phyloP scores from a whole-genome alignment of 768 basidiomycete species.

The Royoungia palumana region DNA sequence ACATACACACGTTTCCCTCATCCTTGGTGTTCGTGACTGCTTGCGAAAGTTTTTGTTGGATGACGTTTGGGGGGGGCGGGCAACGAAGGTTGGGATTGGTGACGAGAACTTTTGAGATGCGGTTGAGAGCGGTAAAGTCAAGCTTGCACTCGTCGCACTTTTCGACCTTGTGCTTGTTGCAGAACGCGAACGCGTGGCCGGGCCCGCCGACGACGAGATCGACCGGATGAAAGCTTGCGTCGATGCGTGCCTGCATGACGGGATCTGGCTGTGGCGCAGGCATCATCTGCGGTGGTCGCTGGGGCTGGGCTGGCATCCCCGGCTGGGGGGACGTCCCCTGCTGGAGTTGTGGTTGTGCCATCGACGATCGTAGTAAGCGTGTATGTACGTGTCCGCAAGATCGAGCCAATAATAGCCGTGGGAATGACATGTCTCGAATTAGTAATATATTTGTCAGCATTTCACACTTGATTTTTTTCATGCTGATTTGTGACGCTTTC shows the following conservation, averaged over 20 bases:
- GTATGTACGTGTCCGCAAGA: neutral
- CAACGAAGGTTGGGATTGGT: constrained; percentile 69
- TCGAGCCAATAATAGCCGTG: constrained; percentile 1
- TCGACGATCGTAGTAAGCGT: no score
- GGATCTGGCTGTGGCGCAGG: constrained; percentile 59
- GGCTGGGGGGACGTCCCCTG: constrained; percentile 43
- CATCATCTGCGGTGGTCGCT: constrained; percentile 41
- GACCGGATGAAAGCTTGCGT: constrained; percentile 63
- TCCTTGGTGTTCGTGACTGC: constrained; percentile 81
- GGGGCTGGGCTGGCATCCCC: constrained; percentile 37
- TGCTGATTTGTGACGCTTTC: constrained; percentile 12
- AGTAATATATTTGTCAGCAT: constrained; percentile 22
- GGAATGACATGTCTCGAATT: neutral
- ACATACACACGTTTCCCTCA: constrained; percentile 83
- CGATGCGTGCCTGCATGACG: constrained; percentile 70
- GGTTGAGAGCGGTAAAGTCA: constrained; percentile 75
- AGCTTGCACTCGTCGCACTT: constrained; percentile 70
- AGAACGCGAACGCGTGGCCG: constrained; percentile 56
- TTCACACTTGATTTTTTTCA: constrained; percentile 27
- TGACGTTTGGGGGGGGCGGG: constrained; percentile 75
- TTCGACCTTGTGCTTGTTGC: constrained; percentile 64
- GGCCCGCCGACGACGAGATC: constrained; percentile 51
- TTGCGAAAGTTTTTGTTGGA: constrained; percentile 71
- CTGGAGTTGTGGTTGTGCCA: constrained; percentile 66
- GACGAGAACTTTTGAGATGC: constrained; percentile 66